phyloP scores from a whole-genome alignment of 1,139 yeast species.

The Yamadazyma dushanensis region DNA sequence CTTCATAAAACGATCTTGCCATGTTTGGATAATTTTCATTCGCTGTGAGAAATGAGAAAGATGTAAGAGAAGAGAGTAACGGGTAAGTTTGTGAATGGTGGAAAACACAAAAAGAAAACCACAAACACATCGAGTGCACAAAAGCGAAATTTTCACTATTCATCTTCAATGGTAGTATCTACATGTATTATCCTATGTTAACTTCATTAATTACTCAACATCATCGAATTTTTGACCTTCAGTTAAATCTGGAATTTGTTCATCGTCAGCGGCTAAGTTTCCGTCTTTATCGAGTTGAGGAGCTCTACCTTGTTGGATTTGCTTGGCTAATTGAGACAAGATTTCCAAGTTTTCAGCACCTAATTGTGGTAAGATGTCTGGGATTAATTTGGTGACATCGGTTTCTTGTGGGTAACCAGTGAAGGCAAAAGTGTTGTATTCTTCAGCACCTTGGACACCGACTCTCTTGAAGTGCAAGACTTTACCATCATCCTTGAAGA shows the following conservation, averaged over 20 bases:
- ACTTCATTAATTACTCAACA: slow-evolving; percentile 51
- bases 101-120: too few relatives aligned
- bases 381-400: slow-evolving; percentile 89
- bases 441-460: slow-evolving; percentile 90
- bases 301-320: slow-evolving; percentile 66
- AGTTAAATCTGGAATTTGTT: slow-evolving; percentile 89
- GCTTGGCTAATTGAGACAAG: slow-evolving; percentile 88
- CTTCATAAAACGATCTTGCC: slow-evolving; percentile 50
- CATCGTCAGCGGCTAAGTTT: slow-evolving; percentile 56
- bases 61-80: background rate
- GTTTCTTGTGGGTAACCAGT: slow-evolving; percentile 95
- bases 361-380: slow-evolving; percentile 92
- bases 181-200: slow-evolving; percentile 15
- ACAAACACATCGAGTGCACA: too few relatives aligned
- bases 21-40: slow-evolving; percentile 9
- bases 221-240: slow-evolving; percentile 95
- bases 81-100: too few relatives aligned
- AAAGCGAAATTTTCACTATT: too few relatives aligned
- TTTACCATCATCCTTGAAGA: slow-evolving; percentile 95
- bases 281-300: slow-evolving; percentile 45
- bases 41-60: slow-evolving; percentile 1
- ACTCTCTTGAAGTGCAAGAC: slow-evolving; percentile 95
- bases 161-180: too few relatives aligned
- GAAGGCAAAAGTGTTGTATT: slow-evolving; percentile 90
- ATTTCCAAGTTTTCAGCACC: slow-evolving; percentile 95